These are phyloP conservation scores for Aspergillus sclerotiicarbonarius DNA, from an alignment of 495 filamentous ascomycete genomes.

Conservation along the genomic window DNA sequence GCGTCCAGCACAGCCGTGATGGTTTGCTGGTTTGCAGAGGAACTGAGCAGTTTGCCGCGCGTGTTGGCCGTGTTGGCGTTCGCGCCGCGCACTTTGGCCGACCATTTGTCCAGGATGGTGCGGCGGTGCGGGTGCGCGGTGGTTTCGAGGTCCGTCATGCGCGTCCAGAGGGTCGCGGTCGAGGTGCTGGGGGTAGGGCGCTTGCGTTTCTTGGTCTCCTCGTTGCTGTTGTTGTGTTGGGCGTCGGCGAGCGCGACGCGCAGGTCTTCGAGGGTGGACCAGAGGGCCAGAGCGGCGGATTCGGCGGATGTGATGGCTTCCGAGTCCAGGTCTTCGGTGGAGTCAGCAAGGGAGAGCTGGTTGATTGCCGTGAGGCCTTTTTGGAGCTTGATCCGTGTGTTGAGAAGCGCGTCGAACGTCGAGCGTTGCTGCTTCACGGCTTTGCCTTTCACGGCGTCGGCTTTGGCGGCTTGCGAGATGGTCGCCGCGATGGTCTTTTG, in stretches of 20 bases:
- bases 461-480: constrained; percentile 69
- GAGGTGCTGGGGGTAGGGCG: constrained; percentile 45
- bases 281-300: constrained; percentile 80
- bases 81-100: constrained; percentile 50
- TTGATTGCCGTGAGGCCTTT: constrained; percentile 83
- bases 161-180: constrained; percentile 63
- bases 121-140: constrained; percentile 43
- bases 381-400: constrained; percentile 84
- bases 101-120: constrained; percentile 48
- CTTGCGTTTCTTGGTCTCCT: constrained; percentile 59
- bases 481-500: constrained; percentile 66
- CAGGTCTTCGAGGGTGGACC: constrained; percentile 77
- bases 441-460: constrained; percentile 78
- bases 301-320: constrained; percentile 72
- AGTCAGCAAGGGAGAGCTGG: constrained; percentile 50
- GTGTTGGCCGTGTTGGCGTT: constrained; percentile 35
- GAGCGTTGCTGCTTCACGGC: constrained; percentile 81
- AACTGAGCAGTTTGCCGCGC: constrained; percentile 45
- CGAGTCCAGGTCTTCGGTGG: constrained; percentile 36
- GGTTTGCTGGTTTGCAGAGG: constrained; percentile 49
- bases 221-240: constrained; percentile 29
- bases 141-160: constrained; percentile 66
- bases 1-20: constrained; percentile 71
- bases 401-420: constrained; percentile 82
- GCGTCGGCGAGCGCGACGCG: constrained; percentile 58